Evolutionary conservation across 1,284 basidiomycete species (phyloP).

Genomic region (Vanrija pseudolonga): DNA sequence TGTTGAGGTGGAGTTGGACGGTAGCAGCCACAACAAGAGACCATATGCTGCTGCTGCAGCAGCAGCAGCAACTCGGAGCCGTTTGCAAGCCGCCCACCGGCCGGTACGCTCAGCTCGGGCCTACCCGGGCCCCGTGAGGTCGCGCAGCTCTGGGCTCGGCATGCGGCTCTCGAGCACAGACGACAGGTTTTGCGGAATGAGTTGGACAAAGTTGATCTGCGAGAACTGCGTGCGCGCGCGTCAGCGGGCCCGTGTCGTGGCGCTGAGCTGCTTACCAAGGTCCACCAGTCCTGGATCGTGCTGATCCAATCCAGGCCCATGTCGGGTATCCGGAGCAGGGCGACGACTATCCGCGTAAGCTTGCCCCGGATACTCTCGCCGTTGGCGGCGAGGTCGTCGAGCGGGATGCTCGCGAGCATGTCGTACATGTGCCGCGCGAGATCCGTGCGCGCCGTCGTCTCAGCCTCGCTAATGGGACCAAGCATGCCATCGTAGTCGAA

Average conservation of each 20-base stretch:
- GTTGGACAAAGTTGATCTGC: constrained; percentile 27
- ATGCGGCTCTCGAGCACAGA: no score
- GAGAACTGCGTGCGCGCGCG: constrained; percentile 21
- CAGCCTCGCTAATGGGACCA: not conserved
- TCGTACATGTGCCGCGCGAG: constrained; percentile 11
- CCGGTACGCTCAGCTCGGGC: no score
- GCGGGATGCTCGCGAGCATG: constrained; percentile 21
- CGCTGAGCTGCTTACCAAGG: constrained; percentile 18
- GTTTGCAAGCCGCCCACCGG: no score
- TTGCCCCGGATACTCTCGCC: constrained; percentile 32
- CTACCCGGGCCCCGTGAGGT: no score
- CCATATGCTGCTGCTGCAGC: no score
- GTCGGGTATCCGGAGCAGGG: constrained; percentile 19
- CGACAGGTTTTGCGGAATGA: constrained; percentile 12
- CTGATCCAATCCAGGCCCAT: constrained; percentile 19
- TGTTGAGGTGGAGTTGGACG: no score
- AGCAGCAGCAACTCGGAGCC: no score
- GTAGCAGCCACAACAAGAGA: no score
- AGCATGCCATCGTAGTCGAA: constrained; percentile 11
- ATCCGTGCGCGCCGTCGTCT: not conserved
- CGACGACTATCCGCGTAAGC: constrained; percentile 25
- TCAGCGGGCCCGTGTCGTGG: not conserved
- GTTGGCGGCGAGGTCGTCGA: constrained; percentile 26
- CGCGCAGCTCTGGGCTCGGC: no score
- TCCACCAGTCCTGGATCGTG: constrained; percentile 30